A percentile compares a stretch with the other conserved stretches of the same genome.
Evolutionary conservation across 768 basidiomycete species (phyloP).

Genomic region (Boletellus ananiceps): DNA sequence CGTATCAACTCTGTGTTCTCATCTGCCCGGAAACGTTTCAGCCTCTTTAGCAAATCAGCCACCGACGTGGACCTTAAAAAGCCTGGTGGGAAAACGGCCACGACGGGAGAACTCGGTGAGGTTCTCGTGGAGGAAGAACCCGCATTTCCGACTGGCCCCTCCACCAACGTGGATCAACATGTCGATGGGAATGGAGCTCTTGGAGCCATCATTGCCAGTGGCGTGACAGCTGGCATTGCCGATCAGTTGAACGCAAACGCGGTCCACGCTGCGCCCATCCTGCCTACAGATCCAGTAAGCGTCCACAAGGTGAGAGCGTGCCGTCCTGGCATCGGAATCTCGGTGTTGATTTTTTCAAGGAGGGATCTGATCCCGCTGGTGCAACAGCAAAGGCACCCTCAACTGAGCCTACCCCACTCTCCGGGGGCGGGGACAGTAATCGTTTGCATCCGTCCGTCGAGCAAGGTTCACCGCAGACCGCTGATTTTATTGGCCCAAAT

Average conservation of each 20-base stretch:
- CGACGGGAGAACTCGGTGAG: slow-evolving; percentile 70
- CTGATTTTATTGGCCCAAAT: not conserved
- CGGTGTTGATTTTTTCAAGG: slow-evolving; percentile 6
- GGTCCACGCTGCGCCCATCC: slow-evolving; percentile 1
- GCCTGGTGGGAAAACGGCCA: slow-evolving; percentile 34
- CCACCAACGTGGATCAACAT: slow-evolving; percentile 30
- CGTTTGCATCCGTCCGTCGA: not conserved
- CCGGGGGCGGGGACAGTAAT: slow-evolving; percentile 1
- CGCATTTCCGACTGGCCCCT: slow-evolving; percentile 10
- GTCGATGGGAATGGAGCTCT: slow-evolving; percentile 19
- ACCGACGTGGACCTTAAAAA: slow-evolving; percentile 22
- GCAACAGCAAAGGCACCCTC: slow-evolving; percentile 9
- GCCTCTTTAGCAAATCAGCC: slow-evolving; percentile 44
- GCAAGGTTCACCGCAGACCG: not conserved
- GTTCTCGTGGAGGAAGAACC: slow-evolving; percentile 52
- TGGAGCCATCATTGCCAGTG: slow-evolving; percentile 20
- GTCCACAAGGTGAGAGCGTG: slow-evolving; percentile 12
- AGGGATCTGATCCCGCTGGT: slow-evolving; percentile 1
- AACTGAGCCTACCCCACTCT: slow-evolving; percentile 14
- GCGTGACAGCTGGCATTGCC: slow-evolving; percentile 17
- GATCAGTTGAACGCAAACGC: slow-evolving; percentile 7
- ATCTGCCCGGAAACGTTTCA: slow-evolving; percentile 58
- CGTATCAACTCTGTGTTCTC: slow-evolving; percentile 40
- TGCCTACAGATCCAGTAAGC: not conserved
- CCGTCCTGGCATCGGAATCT: not conserved